These are phyloP conservation scores for Verticillium tricorpus DNA, from an alignment of 2,329 filamentous ascomycete genomes.

Conservation along the genomic window DNA sequence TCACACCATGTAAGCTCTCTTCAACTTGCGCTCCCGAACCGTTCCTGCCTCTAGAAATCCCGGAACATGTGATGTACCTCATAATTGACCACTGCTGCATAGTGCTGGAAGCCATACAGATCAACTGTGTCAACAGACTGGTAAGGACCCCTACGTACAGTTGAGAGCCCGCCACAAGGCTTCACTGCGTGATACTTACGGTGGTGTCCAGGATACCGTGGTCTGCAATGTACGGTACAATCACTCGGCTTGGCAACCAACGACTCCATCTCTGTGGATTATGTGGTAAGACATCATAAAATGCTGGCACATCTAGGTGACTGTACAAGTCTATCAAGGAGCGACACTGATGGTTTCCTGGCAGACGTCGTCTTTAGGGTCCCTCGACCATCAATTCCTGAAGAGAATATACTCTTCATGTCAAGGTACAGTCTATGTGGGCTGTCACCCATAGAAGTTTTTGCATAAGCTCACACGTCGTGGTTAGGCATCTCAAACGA, in stretches of 20 bases:
- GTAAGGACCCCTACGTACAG: slow-evolving; percentile 19
- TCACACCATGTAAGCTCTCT: slow-evolving; percentile 67
- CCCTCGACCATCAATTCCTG: slow-evolving; percentile 65
- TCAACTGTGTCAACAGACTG: slow-evolving; percentile 37
- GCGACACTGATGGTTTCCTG: neutral
- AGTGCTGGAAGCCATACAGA: slow-evolving; percentile 54
- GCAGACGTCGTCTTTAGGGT: slow-evolving; percentile 77
- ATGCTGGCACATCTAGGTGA: neutral
- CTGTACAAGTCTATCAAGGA: neutral
- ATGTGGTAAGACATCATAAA: slow-evolving; percentile 51
- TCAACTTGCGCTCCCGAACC: neutral
- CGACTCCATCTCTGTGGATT: slow-evolving; percentile 62
- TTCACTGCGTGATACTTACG: slow-evolving; percentile 14
- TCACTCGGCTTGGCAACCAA: slow-evolving; percentile 56
- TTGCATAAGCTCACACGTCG: neutral
- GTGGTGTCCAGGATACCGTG: slow-evolving; percentile 58
- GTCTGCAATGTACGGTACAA: slow-evolving; percentile 64
- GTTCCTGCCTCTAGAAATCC: slow-evolving; percentile 11
- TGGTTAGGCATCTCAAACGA: neutral
- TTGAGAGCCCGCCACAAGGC: neutral
- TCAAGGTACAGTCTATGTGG: slow-evolving; percentile 37
- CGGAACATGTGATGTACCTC: neutral
- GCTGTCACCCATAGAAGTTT: neutral
- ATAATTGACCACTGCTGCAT: neutral
- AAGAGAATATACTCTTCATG: slow-evolving; percentile 49